Percentiles rank a stretch among this genome's conserved stretches.
phyloP scores from a whole-genome alignment of 768 basidiomycete species.

The Russula sp. region DNA sequence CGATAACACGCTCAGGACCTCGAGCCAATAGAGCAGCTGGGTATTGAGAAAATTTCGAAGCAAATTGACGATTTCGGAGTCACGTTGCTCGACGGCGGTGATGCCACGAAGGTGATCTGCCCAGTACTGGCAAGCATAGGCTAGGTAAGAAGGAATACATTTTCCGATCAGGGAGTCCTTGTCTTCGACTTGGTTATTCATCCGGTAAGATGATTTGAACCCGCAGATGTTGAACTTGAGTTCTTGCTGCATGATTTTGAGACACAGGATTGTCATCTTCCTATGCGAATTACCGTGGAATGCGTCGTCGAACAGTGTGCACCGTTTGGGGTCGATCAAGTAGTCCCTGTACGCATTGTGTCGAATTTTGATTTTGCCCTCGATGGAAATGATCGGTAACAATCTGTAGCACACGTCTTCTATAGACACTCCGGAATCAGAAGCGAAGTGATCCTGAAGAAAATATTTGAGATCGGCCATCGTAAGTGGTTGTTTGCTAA shows the following conservation, averaged over 20 bases:
- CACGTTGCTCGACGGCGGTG: constrained; percentile 17
- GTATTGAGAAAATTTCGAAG: constrained; percentile 32
- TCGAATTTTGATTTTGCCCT: constrained; percentile 21
- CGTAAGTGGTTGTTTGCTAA: constrained; percentile 19
- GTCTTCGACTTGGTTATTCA: constrained; percentile 35
- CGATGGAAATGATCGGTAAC: constrained; percentile 17
- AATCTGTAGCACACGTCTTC: constrained; percentile 18
- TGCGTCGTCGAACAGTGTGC: neutral
- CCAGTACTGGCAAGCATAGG: constrained; percentile 43
- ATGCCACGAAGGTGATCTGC: constrained; percentile 34
- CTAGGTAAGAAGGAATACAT: constrained; percentile 36
- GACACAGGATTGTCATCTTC: constrained; percentile 34
- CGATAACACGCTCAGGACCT: constrained; percentile 36
- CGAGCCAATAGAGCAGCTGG: constrained; percentile 42
- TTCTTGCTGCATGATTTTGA: constrained; percentile 36
- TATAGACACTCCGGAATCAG: neutral
- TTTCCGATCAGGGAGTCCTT: constrained; percentile 28
- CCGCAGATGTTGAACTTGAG: constrained; percentile 44
- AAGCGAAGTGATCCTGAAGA: constrained; percentile 7
- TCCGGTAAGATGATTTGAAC: constrained; percentile 38
- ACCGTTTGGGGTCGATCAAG: constrained; percentile 23
- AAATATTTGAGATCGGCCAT: constrained; percentile 20
- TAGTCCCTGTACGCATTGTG: constrained; percentile 24
- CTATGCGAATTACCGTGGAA: constrained; percentile 2
- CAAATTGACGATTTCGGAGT: constrained; percentile 26